A percentile compares a stretch with the other conserved stretches of the same genome.
Evolutionary conservation across 1,139 yeast species (phyloP).

Genomic region (Eremothecium gossypii): DNA sequence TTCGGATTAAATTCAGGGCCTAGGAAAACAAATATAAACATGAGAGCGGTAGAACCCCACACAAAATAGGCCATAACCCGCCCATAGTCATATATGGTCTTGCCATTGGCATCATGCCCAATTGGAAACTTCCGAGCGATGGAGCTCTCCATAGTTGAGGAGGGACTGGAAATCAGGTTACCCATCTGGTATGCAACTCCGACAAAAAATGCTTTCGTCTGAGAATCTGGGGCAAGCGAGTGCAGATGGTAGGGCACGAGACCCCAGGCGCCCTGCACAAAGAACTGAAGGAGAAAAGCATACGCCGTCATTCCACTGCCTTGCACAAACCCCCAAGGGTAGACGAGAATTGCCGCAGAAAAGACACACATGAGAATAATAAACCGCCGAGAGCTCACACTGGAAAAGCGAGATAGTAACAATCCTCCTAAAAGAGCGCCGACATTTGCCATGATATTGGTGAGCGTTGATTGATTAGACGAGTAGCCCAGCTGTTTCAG

Average conservation of each 20-base stretch:
- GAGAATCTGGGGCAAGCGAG: conserved; percentile 64
- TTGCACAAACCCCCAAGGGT: conserved; percentile 62
- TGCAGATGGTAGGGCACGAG: conserved; percentile 70
- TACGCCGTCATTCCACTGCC: conserved; percentile 54
- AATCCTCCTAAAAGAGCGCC: conserved; percentile 66
- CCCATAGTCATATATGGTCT: conserved; percentile 40
- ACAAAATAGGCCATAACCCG: conserved; percentile 75
- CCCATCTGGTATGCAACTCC: conserved; percentile 80
- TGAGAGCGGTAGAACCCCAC: conserved; percentile 65
- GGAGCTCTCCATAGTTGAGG: conserved; percentile 72
- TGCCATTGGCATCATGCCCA: conserved; percentile 16
- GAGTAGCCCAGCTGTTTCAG: conserved; percentile 45
- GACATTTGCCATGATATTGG: conserved; percentile 58
- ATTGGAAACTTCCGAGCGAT: conserved; percentile 62
- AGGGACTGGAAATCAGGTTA: conserved; percentile 73
- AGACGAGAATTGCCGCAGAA: conserved; percentile 61
- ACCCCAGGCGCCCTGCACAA: conserved; percentile 88
- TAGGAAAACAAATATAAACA: conserved; percentile 46
- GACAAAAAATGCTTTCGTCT: conserved; percentile 51
- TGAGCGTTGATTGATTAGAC: conserved; percentile 48
- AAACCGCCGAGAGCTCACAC: conserved; percentile 52
- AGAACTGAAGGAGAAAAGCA: conserved; percentile 68
- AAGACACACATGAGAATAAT: conserved; percentile 51
- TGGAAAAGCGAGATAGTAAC: conserved; percentile 50
- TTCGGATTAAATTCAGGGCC: conserved; percentile 64